phyloP scores from a whole-genome alignment of 768 basidiomycete genomes.

The Boletus sp. region DNA sequence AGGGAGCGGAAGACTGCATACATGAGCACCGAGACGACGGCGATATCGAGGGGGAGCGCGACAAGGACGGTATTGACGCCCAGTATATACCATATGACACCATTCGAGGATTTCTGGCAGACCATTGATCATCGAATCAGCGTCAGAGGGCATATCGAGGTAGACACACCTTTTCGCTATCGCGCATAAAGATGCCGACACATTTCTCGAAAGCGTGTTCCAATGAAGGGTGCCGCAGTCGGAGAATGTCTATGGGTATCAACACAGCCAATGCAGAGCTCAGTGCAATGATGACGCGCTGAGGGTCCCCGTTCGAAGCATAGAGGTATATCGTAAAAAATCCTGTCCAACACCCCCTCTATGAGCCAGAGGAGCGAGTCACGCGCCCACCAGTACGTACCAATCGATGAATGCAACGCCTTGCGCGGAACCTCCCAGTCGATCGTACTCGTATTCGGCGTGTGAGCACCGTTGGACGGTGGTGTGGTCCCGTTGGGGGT shows the following conservation, averaged over 20 bases:
- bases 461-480: slow-evolving; percentile 3
- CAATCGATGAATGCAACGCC: slow-evolving; percentile 83
- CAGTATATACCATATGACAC: slow-evolving; percentile 86
- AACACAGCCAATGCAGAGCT: slow-evolving; percentile 66
- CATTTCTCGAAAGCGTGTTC: slow-evolving; percentile 66
- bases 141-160: background rate
- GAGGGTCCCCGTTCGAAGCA: slow-evolving; percentile 44
- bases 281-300: slow-evolving; percentile 58
- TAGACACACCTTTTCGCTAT: slow-evolving; percentile 67
- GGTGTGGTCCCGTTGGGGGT: slow-evolving; percentile 4
- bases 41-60: slow-evolving; percentile 81
- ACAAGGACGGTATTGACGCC: slow-evolving; percentile 78
- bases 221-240: slow-evolving; percentile 63
- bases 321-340: slow-evolving; percentile 66
- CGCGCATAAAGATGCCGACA: slow-evolving; percentile 86
- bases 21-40: slow-evolving; percentile 89
- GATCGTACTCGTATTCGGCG: slow-evolving; percentile 30
- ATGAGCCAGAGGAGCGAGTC: slow-evolving; percentile 2
- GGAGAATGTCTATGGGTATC: slow-evolving; percentile 70
- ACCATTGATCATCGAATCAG: background rate
- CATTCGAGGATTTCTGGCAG: slow-evolving; percentile 62
- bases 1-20: slow-evolving; percentile 37
- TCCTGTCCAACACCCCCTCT: slow-evolving; percentile 37
- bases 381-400: slow-evolving; percentile 42
- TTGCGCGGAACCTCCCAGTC: slow-evolving; percentile 95